phyloP scores from a whole-genome alignment of 768 basidiomycete genomes.

The Rhizopogon roseolus region DNA sequence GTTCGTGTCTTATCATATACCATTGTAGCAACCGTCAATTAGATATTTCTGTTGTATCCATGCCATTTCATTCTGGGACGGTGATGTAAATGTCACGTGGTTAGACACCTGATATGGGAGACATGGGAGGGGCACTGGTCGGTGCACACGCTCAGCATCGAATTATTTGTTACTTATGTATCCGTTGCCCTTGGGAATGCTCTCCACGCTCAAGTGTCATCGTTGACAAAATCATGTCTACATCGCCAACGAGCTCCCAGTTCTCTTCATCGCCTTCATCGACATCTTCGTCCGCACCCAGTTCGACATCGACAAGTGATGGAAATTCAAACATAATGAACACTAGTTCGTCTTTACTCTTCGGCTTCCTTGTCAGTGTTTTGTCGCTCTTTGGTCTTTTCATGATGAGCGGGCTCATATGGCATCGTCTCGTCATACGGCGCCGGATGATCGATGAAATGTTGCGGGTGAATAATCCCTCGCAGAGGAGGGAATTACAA shows the following conservation, averaged over 20 bases:
- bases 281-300: neutral
- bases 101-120: neutral
- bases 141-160: neutral
- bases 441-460: conserved; percentile 22
- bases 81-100: neutral
- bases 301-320: neutral
- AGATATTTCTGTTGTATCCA: neutral
- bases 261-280: conserved; percentile 2
- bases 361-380: conserved; percentile 28
- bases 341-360: conserved; percentile 18
- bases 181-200: conserved; percentile 11
- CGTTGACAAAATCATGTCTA: conserved; percentile 15
- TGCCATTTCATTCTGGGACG: too few relatives aligned
- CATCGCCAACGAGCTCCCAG: conserved; percentile 6
- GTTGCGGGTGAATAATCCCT: conserved; percentile 2
- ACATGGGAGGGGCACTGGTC: neutral
- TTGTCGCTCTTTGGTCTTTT: conserved; percentile 26
- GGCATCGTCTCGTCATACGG: conserved; percentile 27
- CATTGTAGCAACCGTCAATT: neutral
- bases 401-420: conserved; percentile 23
- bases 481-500: neutral
- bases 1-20: neutral
- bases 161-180: conserved; percentile 1
- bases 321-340: neutral
- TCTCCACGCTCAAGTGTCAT: neutral